A percentile compares a stretch with the other conserved stretches of the same genome.
Conservation (phyloP, 148 eudicot genomes). For the Rhododendron henanense region DNA sequence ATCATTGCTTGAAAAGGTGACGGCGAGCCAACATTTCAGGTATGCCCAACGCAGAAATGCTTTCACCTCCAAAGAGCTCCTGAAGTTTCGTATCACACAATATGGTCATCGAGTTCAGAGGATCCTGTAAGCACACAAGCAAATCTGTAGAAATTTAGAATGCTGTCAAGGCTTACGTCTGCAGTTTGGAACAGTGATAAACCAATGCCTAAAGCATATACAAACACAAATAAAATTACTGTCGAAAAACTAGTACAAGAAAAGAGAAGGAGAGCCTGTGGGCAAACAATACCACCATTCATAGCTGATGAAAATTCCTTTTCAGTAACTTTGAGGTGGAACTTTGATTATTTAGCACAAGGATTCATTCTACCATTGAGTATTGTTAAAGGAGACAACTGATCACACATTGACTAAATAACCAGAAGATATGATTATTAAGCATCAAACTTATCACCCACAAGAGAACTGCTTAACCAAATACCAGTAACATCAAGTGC, state of each 20-base stretch:
- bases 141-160: neutral
- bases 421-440: neutral
- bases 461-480: neutral
- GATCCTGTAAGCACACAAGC: conserved; percentile 32
- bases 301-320: neutral
- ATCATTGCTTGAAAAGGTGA: conserved; percentile 30
- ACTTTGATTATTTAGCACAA: neutral
- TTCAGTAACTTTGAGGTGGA: neutral
- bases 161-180: neutral
- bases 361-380: neutral
- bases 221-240: neutral
- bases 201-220: neutral
- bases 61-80: conserved; percentile 42
- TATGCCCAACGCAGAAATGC: conserved; percentile 29
- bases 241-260: neutral
- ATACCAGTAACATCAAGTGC: neutral
- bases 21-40: conserved; percentile 31
- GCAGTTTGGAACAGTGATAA: neutral
- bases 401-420: neutral
- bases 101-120: conserved; percentile 31
- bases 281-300: neutral
- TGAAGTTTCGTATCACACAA: conserved; percentile 46
- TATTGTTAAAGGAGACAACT: neutral
- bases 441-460: neutral
- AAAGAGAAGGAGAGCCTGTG: neutral